Conservation (phyloP, 768 basidiomycete species). For the Candolleomyces eurysporus region DNA sequence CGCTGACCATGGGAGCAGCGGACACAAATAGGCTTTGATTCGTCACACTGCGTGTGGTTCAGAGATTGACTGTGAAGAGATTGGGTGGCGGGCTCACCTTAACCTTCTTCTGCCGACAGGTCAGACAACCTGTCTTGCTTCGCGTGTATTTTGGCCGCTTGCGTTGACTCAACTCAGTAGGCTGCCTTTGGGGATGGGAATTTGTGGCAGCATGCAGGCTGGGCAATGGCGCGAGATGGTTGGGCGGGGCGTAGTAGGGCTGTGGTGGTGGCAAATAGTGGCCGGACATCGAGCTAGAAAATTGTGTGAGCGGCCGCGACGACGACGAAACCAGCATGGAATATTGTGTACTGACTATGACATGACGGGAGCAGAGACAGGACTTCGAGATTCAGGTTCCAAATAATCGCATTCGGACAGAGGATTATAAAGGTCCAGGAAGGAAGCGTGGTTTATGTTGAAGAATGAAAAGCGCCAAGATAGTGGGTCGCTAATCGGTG, state of each 20-base stretch:
- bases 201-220: constrained; percentile 44
- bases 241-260: constrained; percentile 14
- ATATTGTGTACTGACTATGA: constrained; percentile 47
- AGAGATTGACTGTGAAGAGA: not conserved
- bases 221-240: constrained; percentile 17
- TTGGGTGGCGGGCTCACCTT: constrained; percentile 53
- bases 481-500: constrained; percentile 43
- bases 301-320: constrained; percentile 16
- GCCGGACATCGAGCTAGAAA: constrained; percentile 27
- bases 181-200: constrained; percentile 28
- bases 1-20: constrained; percentile 84
- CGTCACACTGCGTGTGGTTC: constrained; percentile 67
- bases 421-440: constrained; percentile 51
- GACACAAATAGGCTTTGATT: constrained; percentile 83
- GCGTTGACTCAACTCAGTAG: constrained; percentile 52
- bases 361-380: constrained; percentile 22
- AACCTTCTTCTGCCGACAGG: constrained; percentile 92
- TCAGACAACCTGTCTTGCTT: constrained; percentile 92
- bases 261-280: constrained; percentile 40
- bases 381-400: constrained; percentile 14
- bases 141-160: constrained; percentile 92
- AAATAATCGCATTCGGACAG: constrained; percentile 41
- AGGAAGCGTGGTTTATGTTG: constrained; percentile 39
- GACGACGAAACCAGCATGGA: constrained; percentile 4
- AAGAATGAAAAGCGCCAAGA: constrained; percentile 26